Evolutionary conservation across 2,329 filamentous ascomycete genomes (phyloP).

Genomic region (Pyrenophora tritici-repentis): DNA sequence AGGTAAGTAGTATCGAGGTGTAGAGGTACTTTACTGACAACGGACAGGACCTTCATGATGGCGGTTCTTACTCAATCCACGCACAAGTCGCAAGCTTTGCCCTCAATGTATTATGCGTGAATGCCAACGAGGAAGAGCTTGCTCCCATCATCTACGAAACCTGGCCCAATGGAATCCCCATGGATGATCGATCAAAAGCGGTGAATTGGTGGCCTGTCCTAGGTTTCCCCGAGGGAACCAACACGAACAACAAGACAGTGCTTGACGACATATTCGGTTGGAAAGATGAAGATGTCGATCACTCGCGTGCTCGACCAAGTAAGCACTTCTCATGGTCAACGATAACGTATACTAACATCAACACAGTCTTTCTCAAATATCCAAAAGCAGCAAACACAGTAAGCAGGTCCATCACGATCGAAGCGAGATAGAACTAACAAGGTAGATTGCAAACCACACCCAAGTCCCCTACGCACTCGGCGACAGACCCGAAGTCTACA

Average conservation of each 20-base stretch:
- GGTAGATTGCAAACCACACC: slow-evolving; percentile 11
- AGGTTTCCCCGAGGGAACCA: slow-evolving; percentile 6
- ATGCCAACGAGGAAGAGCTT: slow-evolving; percentile 7
- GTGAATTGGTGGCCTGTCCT: slow-evolving; percentile 11
- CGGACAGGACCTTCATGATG: slow-evolving; percentile 2
- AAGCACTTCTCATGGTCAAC: neutral
- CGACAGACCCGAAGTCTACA: slow-evolving; percentile 8
- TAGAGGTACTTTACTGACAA: neutral
- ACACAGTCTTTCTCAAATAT: slow-evolving; percentile 7
- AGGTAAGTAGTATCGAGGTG: neutral
- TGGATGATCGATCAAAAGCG: slow-evolving; percentile 8
- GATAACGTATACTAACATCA: neutral
- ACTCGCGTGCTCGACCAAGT: slow-evolving; percentile 8
- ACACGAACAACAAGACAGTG: slow-evolving; percentile 9
- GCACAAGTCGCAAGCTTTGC: slow-evolving; percentile 11
- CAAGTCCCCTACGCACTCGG: neutral
- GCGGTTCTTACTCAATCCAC: slow-evolving; percentile 9
- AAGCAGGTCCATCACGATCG: neutral
- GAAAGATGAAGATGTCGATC: slow-evolving; percentile 8
- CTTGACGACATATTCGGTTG: slow-evolving; percentile 10
- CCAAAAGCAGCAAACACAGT: slow-evolving; percentile 11
- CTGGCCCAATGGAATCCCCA: slow-evolving; percentile 5
- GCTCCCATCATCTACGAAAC: slow-evolving; percentile 9
- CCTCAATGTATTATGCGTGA: slow-evolving; percentile 7
- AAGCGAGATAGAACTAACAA: neutral